Evolutionary conservation across 75 land plant species (phyloP).

Genomic region (Chamaecyparis obtusa): DNA sequence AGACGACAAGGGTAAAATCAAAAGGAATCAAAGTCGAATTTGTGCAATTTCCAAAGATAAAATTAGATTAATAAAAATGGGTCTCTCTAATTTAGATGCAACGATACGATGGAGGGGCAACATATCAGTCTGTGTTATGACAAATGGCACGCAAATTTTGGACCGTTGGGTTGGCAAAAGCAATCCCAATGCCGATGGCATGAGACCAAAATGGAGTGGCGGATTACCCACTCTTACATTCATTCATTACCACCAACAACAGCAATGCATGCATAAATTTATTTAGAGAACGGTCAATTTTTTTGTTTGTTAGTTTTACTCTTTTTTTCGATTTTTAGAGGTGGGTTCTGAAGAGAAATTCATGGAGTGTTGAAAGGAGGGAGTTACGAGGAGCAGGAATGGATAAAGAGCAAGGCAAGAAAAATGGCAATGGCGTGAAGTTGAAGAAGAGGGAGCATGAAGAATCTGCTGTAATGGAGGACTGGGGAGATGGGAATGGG

Average conservation of each 20-base stretch:
- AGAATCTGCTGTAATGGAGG: constrained; percentile 1
- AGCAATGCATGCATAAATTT: not conserved
- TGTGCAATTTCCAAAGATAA: constrained; percentile 1
- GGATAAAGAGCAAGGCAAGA: not conserved
- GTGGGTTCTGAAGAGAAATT: not conserved
- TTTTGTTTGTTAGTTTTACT: not conserved
- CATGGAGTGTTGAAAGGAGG: not conserved
- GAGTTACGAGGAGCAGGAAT: not conserved
- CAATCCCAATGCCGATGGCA: constrained; percentile 8
- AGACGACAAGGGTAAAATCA: not conserved
- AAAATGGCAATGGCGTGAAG: constrained; percentile 8
- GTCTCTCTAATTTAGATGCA: not conserved
- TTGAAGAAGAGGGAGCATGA: constrained; percentile 14
- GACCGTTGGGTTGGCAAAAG: constrained; percentile 13
- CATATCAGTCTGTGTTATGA: not conserved
- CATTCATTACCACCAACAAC: not conserved
- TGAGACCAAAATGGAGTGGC: not conserved
- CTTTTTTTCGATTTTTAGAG: not conserved
- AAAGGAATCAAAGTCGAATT: not conserved
- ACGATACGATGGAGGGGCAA: not conserved
- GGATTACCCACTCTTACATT: not conserved
- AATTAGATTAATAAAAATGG: constrained; percentile 1
- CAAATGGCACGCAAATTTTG: constrained; percentile 8
- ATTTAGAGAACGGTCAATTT: not conserved
- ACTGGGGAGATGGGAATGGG: not conserved